These are phyloP conservation scores for Eucalyptus pauciflora DNA, from an alignment of 345 rosid genomes.

Conservation along the genomic window DNA sequence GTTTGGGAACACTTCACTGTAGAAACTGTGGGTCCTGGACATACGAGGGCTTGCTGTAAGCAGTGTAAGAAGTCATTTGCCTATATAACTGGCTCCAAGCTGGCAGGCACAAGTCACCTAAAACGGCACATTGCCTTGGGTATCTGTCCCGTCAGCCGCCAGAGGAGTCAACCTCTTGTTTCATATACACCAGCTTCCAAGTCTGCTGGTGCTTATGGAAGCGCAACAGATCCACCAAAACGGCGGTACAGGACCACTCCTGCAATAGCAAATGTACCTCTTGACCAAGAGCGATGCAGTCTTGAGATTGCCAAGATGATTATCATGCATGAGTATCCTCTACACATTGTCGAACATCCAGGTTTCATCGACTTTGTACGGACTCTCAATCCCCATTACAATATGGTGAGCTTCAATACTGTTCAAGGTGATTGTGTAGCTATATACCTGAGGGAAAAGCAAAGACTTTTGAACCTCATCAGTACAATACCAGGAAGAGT, in stretches of 20 bases:
- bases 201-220: conserved; percentile 3
- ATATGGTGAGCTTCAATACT: conserved; percentile 66
- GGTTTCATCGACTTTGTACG: conserved; percentile 57
- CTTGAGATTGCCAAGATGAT: conserved; percentile 85
- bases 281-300: conserved; percentile 61
- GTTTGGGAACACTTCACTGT: conserved; percentile 95
- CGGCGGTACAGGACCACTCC: conserved; percentile 44
- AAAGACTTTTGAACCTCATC: conserved; percentile 42
- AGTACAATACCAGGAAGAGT: conserved; percentile 58
- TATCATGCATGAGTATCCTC: conserved; percentile 79
- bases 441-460: conserved; percentile 70
- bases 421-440: conserved; percentile 78
- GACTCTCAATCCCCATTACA: conserved; percentile 67
- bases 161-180: conserved; percentile 11
- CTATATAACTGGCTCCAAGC: conserved; percentile 73
- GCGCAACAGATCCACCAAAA: conserved; percentile 39
- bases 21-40: conserved; percentile 63
- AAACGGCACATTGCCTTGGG: conserved; percentile 87
- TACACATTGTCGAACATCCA: conserved; percentile 75
- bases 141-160: conserved; percentile 72
- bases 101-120: conserved; percentile 96
- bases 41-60: conserved; percentile 74
- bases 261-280: conserved; percentile 15
- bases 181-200: conserved; percentile 16
- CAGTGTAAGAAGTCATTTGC: conserved; percentile 89